These are phyloP conservation scores for Kodamaea arcana DNA, from an alignment of 1,139 yeast genomes.

Conservation along the genomic window DNA sequence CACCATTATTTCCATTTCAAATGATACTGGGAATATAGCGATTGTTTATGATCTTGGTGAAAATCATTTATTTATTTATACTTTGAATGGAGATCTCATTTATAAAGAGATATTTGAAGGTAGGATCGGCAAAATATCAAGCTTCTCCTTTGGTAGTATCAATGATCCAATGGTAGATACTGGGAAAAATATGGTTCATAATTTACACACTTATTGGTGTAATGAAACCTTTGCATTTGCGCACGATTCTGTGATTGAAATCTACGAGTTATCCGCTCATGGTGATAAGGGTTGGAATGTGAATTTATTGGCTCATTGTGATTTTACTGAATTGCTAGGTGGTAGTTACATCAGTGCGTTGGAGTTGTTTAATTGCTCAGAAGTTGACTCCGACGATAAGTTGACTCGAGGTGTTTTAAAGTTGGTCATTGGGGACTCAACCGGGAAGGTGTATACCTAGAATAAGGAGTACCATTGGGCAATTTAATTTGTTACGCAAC, in stretches of 20 bases:
- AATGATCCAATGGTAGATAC: slow-evolving; percentile 27
- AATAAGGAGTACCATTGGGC: too few relatives aligned
- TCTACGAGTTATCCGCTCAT: slow-evolving; percentile 25
- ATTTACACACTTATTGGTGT: slow-evolving; percentile 37
- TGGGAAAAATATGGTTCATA: slow-evolving; percentile 19
- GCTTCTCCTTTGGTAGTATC: slow-evolving; percentile 31
- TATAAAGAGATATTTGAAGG: slow-evolving; percentile 14
- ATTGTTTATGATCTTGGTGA: slow-evolving; percentile 20
- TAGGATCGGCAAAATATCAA: slow-evolving; percentile 14
- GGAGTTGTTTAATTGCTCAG: slow-evolving; percentile 28
- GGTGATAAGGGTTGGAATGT: slow-evolving; percentile 22
- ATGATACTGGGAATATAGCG: slow-evolving; percentile 53
- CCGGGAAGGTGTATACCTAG: slow-evolving; percentile 33
- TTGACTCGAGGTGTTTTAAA: slow-evolving; percentile 30
- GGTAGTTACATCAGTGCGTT: slow-evolving; percentile 9
- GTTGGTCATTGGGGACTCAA: slow-evolving; percentile 35
- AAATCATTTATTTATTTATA: slow-evolving; percentile 34
- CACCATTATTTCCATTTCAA: slow-evolving; percentile 42
- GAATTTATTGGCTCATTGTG: slow-evolving; percentile 15
- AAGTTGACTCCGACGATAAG: slow-evolving; percentile 34
- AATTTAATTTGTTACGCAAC: too few relatives aligned
- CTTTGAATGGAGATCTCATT: slow-evolving; percentile 53
- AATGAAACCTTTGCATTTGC: slow-evolving; percentile 32
- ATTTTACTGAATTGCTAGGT: slow-evolving; percentile 8
- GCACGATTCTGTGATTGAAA: slow-evolving; percentile 17